Conservation (phyloP, 2,329 filamentous ascomycete genomes). For the Zalaria sp. region DNA sequence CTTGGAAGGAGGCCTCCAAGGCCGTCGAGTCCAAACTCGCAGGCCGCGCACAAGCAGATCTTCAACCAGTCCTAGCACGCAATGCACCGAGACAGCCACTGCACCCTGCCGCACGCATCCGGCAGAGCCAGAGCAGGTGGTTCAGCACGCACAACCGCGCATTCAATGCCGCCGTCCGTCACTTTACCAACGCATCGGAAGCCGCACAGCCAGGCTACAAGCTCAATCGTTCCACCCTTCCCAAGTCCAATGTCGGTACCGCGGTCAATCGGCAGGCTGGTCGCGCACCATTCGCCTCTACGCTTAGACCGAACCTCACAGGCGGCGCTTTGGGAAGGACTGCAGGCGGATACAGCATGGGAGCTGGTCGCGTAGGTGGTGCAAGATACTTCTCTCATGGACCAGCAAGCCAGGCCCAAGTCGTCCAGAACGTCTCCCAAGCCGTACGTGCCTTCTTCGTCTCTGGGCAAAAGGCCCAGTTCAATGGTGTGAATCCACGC, state of each 20-base stretch:
- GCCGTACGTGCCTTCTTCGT: constrained; percentile 85
- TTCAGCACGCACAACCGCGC: constrained; percentile 41
- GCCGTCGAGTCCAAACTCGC: constrained; percentile 16
- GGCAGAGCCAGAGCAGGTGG: constrained; percentile 49
- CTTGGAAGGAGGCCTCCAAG: constrained; percentile 12
- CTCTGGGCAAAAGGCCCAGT: constrained; percentile 78
- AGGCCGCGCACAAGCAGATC: constrained; percentile 30
- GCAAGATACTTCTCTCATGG: constrained; percentile 82
- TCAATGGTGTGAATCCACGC: constrained; percentile 56
- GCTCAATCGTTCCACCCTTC: constrained; percentile 36
- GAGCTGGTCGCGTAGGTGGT: constrained; percentile 54
- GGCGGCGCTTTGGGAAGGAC: constrained; percentile 73
- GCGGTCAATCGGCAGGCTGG: constrained; percentile 51
- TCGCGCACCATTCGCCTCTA: constrained; percentile 73
- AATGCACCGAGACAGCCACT: constrained; percentile 43
- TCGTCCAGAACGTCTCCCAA: constrained; percentile 88
- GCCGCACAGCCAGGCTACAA: constrained; percentile 23
- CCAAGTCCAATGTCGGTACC: constrained; percentile 40
- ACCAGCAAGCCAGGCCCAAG: constrained; percentile 72
- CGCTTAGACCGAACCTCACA: constrained; percentile 82
- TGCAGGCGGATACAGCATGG: constrained; percentile 71
- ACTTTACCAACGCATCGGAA: constrained; percentile 34
- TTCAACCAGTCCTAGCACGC: constrained; percentile 47
- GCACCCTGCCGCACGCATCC: constrained; percentile 47
- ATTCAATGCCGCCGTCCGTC: constrained; percentile 29